Conservation (phyloP, 1,139 yeast genomes). For the Eremothecium gossypii region DNA sequence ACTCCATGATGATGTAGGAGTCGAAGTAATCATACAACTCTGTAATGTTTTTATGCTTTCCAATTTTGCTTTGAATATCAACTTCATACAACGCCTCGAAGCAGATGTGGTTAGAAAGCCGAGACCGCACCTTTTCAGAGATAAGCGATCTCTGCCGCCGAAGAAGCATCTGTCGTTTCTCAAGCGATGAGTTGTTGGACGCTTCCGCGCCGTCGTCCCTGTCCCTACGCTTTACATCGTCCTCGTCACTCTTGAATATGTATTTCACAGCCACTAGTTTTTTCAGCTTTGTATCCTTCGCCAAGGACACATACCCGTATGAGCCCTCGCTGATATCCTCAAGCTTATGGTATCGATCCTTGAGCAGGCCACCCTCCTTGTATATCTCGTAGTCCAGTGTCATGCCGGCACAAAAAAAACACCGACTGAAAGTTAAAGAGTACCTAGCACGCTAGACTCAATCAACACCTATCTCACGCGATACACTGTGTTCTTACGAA, state of each 20-base stretch:
- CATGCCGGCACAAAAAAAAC: constrained; percentile 8
- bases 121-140: constrained; percentile 26
- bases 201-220: constrained; percentile 14
- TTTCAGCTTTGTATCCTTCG: constrained; percentile 53
- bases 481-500: too few species aligned
- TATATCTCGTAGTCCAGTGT: constrained; percentile 36
- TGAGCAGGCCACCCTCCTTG: constrained; percentile 54
- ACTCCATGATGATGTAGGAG: constrained; percentile 74
- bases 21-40: constrained; percentile 68
- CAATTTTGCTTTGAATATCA: constrained; percentile 59
- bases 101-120: constrained; percentile 33
- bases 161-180: constrained; percentile 18
- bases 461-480: too few species aligned
- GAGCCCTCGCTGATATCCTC: constrained; percentile 87
- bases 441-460: too few species aligned
- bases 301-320: constrained; percentile 83
- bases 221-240: constrained; percentile 21
- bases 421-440: too few species aligned
- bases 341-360: constrained; percentile 57
- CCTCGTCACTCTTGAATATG: constrained; percentile 38
- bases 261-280: constrained; percentile 77
- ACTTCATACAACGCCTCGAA: constrained; percentile 77
- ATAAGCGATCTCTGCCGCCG: constrained; percentile 23
- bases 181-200: constrained; percentile 15
- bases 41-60: constrained; percentile 47